Evolutionary conservation across 2,329 filamentous ascomycete species (phyloP).

Genomic region (Myriosclerotinia duriaeana): DNA sequence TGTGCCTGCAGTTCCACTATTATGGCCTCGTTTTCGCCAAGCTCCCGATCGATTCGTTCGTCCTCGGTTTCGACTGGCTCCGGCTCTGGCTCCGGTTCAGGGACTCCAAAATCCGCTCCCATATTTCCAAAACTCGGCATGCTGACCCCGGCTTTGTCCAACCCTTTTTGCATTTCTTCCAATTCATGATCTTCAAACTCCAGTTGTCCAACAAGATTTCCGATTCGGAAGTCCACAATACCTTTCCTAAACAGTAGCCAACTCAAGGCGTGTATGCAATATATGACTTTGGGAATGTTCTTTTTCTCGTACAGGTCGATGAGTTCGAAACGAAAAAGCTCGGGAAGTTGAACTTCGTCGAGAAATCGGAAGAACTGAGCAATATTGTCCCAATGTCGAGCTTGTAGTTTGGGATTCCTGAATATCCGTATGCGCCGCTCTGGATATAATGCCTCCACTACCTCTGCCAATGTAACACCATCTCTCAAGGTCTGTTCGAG

Average conservation of each 20-base stretch:
- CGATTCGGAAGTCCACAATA: conserved; percentile 92
- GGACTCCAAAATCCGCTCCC: conserved; percentile 87
- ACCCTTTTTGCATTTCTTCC: conserved; percentile 92
- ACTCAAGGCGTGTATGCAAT: conserved; percentile 95
- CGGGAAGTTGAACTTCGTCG: conserved; percentile 86
- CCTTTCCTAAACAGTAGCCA: conserved; percentile 97
- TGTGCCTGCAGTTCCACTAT: conserved; percentile 85
- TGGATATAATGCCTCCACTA: conserved; percentile 85
- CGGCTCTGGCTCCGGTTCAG: conserved; percentile 69
- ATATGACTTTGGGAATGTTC: conserved; percentile 98
- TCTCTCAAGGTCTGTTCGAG: conserved; percentile 89
- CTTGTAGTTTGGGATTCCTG: conserved; percentile 79
- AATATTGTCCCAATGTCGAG: conserved; percentile 96
- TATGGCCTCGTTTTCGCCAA: conserved; percentile 70
- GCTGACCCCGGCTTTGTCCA: conserved; percentile 89
- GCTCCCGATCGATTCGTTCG: conserved; percentile 78
- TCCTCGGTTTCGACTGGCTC: conserved; percentile 83
- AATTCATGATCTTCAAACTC: conserved; percentile 98
- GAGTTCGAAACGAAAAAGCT: conserved; percentile 93
- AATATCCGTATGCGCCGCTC: conserved; percentile 79
- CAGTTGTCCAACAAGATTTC: conserved; percentile 91
- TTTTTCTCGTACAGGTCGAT: conserved; percentile 99
- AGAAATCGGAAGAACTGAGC: conserved; percentile 93
- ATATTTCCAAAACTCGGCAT: conserved; percentile 99
- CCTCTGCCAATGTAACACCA: conserved; percentile 89